Conservation (phyloP, 192 early-diverging fungal genomes). For the Ambispora gerdemannii region DNA sequence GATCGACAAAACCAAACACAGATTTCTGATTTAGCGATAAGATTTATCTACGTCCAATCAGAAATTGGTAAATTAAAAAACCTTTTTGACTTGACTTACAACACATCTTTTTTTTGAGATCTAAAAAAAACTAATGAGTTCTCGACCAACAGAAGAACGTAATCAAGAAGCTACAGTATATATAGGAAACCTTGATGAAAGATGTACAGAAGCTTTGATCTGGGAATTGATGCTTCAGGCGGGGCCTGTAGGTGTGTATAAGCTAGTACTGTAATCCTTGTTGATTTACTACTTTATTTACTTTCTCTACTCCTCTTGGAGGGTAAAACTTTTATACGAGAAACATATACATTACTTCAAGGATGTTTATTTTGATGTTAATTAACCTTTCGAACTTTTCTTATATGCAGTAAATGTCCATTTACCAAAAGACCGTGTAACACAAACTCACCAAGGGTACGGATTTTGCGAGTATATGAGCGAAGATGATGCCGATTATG, state of each 20-base stretch:
- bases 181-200: slow-evolving; percentile 95
- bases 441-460: slow-evolving; percentile 89
- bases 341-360: no score
- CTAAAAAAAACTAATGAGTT: no score
- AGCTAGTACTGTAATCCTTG: slow-evolving; percentile 23
- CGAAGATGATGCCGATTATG: slow-evolving; percentile 95
- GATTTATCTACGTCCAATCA: no score
- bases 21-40: no score
- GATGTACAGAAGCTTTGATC: slow-evolving; percentile 85
- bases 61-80: no score
- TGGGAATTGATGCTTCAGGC: slow-evolving; percentile 99
- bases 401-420: slow-evolving; percentile 78
- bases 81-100: no score
- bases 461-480: slow-evolving; percentile 95
- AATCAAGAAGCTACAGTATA: slow-evolving; percentile 99
- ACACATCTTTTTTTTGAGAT: no score
- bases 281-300: not conserved
- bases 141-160: slow-evolving; percentile 56
- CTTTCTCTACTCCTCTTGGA: no score
- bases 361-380: not conserved
- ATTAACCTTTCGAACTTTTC: not conserved
- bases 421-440: slow-evolving; percentile 95
- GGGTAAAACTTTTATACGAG: no score
- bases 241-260: slow-evolving; percentile 72
- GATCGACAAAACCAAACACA: no score